Conservation (phyloP, 2,329 filamentous ascomycete species). For the Chrysoporthe austroafricana region DNA sequence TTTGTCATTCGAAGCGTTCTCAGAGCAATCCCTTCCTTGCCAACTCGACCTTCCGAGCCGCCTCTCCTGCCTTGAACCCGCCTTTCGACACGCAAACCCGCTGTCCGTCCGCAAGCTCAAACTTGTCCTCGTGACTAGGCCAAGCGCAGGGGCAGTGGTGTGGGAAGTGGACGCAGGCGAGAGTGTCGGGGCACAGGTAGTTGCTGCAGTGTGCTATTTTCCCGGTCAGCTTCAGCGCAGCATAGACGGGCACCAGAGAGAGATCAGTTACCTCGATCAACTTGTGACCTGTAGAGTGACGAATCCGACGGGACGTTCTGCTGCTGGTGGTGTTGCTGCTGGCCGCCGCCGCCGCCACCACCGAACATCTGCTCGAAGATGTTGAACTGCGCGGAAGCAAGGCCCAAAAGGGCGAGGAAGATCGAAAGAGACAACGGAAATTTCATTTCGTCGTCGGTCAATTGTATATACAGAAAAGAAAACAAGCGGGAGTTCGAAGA, state of each 20-base stretch:
- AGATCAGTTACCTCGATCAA: conserved; percentile 61
- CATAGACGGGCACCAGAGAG: neutral
- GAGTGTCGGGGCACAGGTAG: conserved; percentile 91
- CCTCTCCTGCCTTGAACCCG: conserved; percentile 73
- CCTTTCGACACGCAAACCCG: conserved; percentile 76
- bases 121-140: conserved; percentile 75
- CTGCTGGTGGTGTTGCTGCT: conserved; percentile 60
- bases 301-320: conserved; percentile 88
- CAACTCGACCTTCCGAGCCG: conserved; percentile 75
- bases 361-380: conserved; percentile 99
- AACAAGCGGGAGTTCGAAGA: neutral
- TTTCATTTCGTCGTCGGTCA: conserved; percentile 33
- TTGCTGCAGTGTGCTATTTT: conserved; percentile 79
- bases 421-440: conserved; percentile 40
- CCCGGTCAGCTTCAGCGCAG: conserved; percentile 15
- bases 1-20: conserved; percentile 25
- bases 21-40: conserved; percentile 77
- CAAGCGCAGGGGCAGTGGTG: conserved; percentile 96
- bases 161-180: conserved; percentile 93
- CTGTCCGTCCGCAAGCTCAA: conserved; percentile 72
- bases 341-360: conserved; percentile 46
- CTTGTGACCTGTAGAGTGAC: conserved; percentile 73
- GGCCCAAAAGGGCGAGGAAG: conserved; percentile 62
- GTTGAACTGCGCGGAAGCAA: conserved; percentile 80
- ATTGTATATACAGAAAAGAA: neutral